Base-by-base conservation (phyloP, 352 stramenopile species). In the Globisporangium alternatum region DNA sequence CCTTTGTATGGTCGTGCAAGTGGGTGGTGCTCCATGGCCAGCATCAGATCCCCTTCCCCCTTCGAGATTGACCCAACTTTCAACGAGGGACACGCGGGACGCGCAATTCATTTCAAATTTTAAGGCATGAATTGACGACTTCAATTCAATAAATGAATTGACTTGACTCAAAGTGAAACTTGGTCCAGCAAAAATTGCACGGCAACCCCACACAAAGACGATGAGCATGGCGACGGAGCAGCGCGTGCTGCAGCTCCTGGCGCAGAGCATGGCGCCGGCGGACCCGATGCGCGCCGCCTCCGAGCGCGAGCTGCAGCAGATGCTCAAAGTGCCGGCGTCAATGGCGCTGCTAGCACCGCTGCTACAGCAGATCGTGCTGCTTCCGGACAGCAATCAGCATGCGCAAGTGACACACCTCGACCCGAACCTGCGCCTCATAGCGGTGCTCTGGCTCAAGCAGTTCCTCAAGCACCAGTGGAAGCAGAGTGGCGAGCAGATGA, bases 391-490 rank as follows among this genome's bases (percentile, higher is more conserved):
- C 45, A 67, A 81, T 37, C 76, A 80, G 39, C 56, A 76, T n/a
- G 35, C 45, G 35, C 64, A 72, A 9, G 56, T 82, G 39, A 48
- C 49, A 0, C 48, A 64, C 0, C 35, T 82, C 31, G 81, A 90
- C 58, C 43, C 67, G 17, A 69, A 88, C 65, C 59, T 89, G 67
- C 80, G 83, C 48, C 74, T 95, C 17, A 66, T 91, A 49, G 80
- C 78, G 28, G 77, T 83, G 54, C 70, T 95, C 15, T 95, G 86
- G 83, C 76, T 95, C 54, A 95, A 95, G 68, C 78, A 94, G 33
- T 77, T 75, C 33, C 62, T 88, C 43, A 86, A 88, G 66, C 60
- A 67, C 45, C 78, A 88, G 62, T 83, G 75, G 66, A 78, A 83
- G 37, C 13, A 55, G 21, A 61, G 49, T 13, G 60, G 12, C 10